Conservation (phyloP, 305 asterid genomes). For the Fraxinus velutina region DNA sequence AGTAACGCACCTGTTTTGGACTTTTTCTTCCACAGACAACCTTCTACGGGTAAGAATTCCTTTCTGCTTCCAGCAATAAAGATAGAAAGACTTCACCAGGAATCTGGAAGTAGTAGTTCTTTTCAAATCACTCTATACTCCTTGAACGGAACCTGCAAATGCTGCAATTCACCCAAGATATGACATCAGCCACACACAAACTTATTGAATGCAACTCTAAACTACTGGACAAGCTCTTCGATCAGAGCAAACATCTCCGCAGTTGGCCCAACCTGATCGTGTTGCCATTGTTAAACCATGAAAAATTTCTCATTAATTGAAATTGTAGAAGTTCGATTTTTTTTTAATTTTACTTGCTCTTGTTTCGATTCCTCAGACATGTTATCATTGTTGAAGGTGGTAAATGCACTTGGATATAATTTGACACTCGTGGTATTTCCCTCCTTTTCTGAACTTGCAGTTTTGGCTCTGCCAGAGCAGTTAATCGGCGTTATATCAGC, state of each 20-base stretch:
- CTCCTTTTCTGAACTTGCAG: constrained; percentile 45
- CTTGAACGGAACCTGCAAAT: background rate
- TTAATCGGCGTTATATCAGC: constrained; percentile 91
- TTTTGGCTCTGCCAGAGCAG: constrained; percentile 97
- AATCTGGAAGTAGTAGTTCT: background rate
- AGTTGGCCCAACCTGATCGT: background rate
- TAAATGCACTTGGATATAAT: constrained; percentile 16
- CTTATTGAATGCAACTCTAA: background rate
- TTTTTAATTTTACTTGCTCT: background rate
- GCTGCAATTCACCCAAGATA: constrained; percentile 5
- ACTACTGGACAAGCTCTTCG: background rate
- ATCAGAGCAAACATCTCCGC: background rate
- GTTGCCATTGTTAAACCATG: background rate
- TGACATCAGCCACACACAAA: background rate
- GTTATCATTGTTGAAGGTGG: background rate
- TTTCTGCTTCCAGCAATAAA: background rate
- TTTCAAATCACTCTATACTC: background rate
- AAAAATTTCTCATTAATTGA: background rate
- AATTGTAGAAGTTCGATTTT: background rate
- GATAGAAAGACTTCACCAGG: background rate
- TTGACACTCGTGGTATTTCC: constrained; percentile 12
- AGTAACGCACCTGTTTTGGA: background rate
- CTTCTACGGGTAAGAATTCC: background rate
- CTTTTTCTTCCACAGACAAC: background rate
- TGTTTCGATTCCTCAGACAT: background rate